phyloP scores from a whole-genome alignment of 176 grass and related monocot genomes.

The Ampelocalamus luodianensis region DNA sequence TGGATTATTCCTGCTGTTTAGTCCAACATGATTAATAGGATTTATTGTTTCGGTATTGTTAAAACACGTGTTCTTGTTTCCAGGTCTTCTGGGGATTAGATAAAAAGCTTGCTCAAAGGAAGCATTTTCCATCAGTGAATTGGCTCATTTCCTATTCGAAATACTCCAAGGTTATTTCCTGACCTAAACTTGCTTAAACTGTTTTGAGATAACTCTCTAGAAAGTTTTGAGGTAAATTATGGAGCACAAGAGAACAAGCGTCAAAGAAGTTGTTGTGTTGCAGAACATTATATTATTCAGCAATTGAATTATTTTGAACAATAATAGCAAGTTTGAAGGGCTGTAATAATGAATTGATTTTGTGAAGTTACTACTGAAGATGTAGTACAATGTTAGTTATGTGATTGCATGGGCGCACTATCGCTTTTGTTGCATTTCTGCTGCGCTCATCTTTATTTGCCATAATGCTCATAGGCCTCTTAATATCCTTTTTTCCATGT shows the following conservation, averaged over 20 bases:
- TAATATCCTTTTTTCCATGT: neutral
- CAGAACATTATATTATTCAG: neutral
- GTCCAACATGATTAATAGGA: neutral
- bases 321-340: neutral
- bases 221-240: constrained; percentile 2
- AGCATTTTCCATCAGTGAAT: constrained; percentile 95
- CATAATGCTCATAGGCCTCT: neutral
- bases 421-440: neutral
- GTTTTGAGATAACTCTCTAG: neutral
- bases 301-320: neutral
- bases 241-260: neutral
- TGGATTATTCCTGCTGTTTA: neutral
- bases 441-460: neutral
- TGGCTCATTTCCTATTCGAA: constrained; percentile 97
- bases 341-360: neutral
- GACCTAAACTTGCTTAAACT: constrained; percentile 19
- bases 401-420: neutral
- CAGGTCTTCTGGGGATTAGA: constrained; percentile 96
- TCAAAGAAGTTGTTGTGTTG: neutral
- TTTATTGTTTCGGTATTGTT: neutral
- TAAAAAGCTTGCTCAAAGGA: constrained; percentile 94
- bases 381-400: neutral
- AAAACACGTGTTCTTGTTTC: constrained; percentile 21
- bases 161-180: constrained; percentile 71
- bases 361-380: neutral